phyloP scores from a whole-genome alignment of 2,329 filamentous ascomycete species.

The Pseudogymnoascus sp. region DNA sequence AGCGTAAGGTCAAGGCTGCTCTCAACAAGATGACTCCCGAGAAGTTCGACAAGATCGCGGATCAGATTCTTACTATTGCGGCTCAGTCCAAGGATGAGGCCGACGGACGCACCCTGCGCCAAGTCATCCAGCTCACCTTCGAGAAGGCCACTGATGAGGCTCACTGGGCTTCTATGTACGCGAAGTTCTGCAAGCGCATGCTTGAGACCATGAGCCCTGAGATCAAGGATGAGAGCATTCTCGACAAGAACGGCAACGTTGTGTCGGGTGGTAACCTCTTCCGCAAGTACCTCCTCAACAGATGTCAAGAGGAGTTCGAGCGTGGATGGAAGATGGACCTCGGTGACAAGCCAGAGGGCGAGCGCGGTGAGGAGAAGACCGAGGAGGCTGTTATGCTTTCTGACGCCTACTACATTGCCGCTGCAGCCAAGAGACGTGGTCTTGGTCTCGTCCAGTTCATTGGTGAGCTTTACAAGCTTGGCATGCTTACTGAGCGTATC shows the following conservation, averaged over 20 bases:
- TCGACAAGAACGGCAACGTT: conserved; percentile 79
- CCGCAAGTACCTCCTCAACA: conserved; percentile 96
- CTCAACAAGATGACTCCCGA: conserved; percentile 99
- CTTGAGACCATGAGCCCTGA: conserved; percentile 89
- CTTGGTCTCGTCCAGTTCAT: conserved; percentile 99
- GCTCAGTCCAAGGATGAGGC: conserved; percentile 92
- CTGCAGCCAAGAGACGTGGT: conserved; percentile 90
- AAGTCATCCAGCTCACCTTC: conserved; percentile 98
- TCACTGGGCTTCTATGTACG: conserved; percentile 98
- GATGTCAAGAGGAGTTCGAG: conserved; percentile 98
- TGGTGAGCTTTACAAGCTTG: conserved; percentile 96
- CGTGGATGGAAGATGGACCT: conserved; percentile 91
- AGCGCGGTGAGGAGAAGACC: conserved; percentile 44
- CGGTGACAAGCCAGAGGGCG: conserved; percentile 67
- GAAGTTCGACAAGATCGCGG: conserved; percentile 93
- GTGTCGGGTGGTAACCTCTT: conserved; percentile 91
- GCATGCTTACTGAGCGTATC: conserved; percentile 97
- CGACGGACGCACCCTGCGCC: conserved; percentile 87
- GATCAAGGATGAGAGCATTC: conserved; percentile 91
- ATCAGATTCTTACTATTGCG: conserved; percentile 87
- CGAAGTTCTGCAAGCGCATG: conserved; percentile 97
- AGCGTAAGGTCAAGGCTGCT: conserved; percentile 96
- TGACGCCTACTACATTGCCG: conserved; percentile 92
- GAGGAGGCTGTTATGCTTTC: conserved; percentile 78
- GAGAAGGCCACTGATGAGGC: conserved; percentile 98